Evolutionary conservation across 2,329 filamentous ascomycete species (phyloP).

Genomic region (Sporothrix curviconia): DNA sequence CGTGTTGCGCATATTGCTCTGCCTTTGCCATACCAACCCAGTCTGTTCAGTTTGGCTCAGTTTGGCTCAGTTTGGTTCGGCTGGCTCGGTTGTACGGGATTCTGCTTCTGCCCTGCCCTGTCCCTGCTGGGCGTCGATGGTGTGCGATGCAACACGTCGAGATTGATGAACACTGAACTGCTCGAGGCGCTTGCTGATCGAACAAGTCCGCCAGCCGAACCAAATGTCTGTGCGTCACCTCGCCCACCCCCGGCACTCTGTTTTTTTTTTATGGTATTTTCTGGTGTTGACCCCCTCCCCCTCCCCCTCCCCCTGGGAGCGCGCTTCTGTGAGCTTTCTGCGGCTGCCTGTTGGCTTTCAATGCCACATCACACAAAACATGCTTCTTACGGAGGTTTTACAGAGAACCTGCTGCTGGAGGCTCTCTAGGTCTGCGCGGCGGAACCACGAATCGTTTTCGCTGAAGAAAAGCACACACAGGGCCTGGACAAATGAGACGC

Average conservation of each 20-base stretch:
- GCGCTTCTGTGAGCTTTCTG: conserved; percentile 2
- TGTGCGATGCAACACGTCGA: conserved; percentile 17
- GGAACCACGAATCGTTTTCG: not conserved
- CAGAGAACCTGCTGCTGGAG: conserved; percentile 11
- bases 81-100: too few species aligned
- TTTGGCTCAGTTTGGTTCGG: not conserved
- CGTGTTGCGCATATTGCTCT: not conserved
- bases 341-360: not conserved
- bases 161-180: conserved; percentile 18
- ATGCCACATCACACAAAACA: conserved; percentile 23
- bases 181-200: conserved; percentile 18
- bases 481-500: not conserved
- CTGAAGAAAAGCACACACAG: not conserved
- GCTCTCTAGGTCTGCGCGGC: not conserved
- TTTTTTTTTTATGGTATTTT: not conserved
- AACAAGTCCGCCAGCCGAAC: conserved; percentile 20
- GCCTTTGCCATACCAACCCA: not conserved
- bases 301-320: too few species aligned
- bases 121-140: not conserved
- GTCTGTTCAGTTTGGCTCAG: not conserved
- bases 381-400: too few species aligned
- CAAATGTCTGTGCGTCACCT: conserved; percentile 26
- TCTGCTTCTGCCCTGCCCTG: too few species aligned
- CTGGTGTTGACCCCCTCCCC: too few species aligned
- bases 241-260: conserved; percentile 5